A percentile compares a stretch with the other conserved stretches of the same genome.
These are phyloP conservation scores for Malus hybrid DNA, from an alignment of 331 rosid genomes.

Conservation along the genomic window DNA sequence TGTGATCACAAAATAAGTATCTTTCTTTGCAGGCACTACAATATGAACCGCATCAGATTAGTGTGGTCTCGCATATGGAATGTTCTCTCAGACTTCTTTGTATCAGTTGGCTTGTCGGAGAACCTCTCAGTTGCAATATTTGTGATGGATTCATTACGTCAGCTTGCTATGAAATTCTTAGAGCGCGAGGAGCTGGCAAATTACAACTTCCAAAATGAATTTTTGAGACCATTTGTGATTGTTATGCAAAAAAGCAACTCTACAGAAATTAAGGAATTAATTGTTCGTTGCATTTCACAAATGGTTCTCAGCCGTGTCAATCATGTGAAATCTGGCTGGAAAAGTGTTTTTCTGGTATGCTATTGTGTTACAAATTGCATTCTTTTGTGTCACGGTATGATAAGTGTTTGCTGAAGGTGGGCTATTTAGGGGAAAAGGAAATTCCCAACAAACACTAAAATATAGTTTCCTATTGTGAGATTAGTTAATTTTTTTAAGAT, in stretches of 20 bases:
- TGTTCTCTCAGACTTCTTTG: constrained; percentile 98
- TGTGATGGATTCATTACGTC: constrained; percentile 97
- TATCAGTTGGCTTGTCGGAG: constrained; percentile 92
- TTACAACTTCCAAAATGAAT: constrained; percentile 96
- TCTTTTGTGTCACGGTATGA: background rate
- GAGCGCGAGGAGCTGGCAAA: constrained; percentile 98
- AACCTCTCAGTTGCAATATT: constrained; percentile 96
- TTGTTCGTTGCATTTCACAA: constrained; percentile 96
- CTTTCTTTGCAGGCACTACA: constrained; percentile 87
- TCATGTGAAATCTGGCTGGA: constrained; percentile 99
- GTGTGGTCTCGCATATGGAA: constrained; percentile 99
- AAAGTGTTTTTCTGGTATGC: constrained; percentile 95
- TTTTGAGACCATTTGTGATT: constrained; percentile 94
- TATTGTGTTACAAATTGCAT: background rate
- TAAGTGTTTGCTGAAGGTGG: background rate
- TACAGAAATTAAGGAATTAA: constrained; percentile 89
- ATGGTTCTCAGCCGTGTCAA: constrained; percentile 98
- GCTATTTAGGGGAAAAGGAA: background rate
- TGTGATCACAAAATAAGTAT: constrained; percentile 20
- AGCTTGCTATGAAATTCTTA: constrained; percentile 96
- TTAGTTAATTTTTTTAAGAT: background rate
- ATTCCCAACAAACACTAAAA: no score
- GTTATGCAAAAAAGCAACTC: constrained; percentile 90
- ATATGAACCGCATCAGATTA: constrained; percentile 96
- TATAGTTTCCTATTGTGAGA: background rate